Evolutionary conservation across 2,329 filamentous ascomycete species (phyloP), one percentile per base, ranked within the genome.

Genomic region (Pseudogymnoascus sp.): DNA sequence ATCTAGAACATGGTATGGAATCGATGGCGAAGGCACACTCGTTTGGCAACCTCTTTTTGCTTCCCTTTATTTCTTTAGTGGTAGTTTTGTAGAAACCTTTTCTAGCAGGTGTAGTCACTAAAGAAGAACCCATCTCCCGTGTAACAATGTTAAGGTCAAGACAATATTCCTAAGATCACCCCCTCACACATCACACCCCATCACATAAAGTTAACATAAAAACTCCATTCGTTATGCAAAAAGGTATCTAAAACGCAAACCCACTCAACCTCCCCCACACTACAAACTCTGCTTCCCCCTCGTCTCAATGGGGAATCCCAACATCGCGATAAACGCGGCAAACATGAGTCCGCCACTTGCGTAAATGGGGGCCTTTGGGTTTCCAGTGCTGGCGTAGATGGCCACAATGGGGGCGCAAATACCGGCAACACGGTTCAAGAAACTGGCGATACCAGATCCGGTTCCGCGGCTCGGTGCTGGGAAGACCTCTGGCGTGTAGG

Each of bases 401-500:
- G 88, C 88, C 25, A 91, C 75, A 9, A 91, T 77, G 0, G 88
- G 88, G 0, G 88, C 88, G 67, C 85, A 77, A 9, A 91, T 76
- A 4, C 88, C 88, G 4, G 83, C 82, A 39, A 87, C 70, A 37
- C 88, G 78, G 71, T 90, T 91, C 63, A 90, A 72, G 69, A 89
- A 88, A 69, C 84, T 88, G 20, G 85, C 84, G 57, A 91, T 86
- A 41, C 88, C 88, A 0, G 85, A 88, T 5, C 87, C 88, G 0
- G 87, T 88, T 4, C 88, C 88, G 33, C 88, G 78, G 20, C 87
- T 83, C 0, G 87, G 86, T 0, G 87, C 86, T 0, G 88, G 87
- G 73, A 92, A 90, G 28, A 90, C 83, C 69, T 91, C 88, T 0
- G 88, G 88, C 0, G 88, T 90, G 70, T 89, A 91, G 6, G 87